Evolutionary conservation across 2,329 filamentous ascomycete genomes (phyloP), one percentile per base, ranked within the genome.

Genomic region (Phymatotrichopsis omnivora): DNA sequence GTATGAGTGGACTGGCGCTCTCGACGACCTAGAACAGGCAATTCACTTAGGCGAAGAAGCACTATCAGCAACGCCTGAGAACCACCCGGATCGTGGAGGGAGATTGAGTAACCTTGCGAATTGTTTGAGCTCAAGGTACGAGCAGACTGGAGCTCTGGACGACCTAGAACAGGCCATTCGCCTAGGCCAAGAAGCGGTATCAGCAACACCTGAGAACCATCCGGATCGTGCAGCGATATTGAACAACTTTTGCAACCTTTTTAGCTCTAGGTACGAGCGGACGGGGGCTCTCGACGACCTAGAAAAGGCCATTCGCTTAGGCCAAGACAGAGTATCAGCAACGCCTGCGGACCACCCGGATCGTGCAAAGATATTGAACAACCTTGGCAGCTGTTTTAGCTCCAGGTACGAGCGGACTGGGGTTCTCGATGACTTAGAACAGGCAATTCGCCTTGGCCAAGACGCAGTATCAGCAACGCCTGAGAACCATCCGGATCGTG

Each of bases 21-120:
- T 53, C 5, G 20, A 41, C 3, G 48, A 48, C 32, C 42, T 53
- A 4, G 36, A 52, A 11, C 14, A 36, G 23, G 48, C 51, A 17
- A 53, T 53, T 7, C 12, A 31, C 17, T 20, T 40, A 16, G 24
- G 25, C 7, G 20, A 44, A 41, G 32, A 49, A 28, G 40, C 36
- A 16, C 28, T 51, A 17, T 22, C 10, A 5, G 27, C 16, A n/a
- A 45, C 39, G 12, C 43, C 48, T 8, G 14, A 8, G 16, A 35
- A 17, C 11, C 14, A 19, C 14, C 11, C 32, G 6, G 32, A 16
- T 20, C 14, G 14, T 22, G 32, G 19, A 35, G 32, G 6, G 6
- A 12, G 12, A 5, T 20, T 20, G 14, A 16, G 17, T 35, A 35
- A 7, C 20, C 12, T 44, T 3, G 17, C 31, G 16, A 1, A 19